These are phyloP conservation scores for Candida dubliniensis DNA, from an alignment of 1,139 yeast species.

Conservation along the genomic window DNA sequence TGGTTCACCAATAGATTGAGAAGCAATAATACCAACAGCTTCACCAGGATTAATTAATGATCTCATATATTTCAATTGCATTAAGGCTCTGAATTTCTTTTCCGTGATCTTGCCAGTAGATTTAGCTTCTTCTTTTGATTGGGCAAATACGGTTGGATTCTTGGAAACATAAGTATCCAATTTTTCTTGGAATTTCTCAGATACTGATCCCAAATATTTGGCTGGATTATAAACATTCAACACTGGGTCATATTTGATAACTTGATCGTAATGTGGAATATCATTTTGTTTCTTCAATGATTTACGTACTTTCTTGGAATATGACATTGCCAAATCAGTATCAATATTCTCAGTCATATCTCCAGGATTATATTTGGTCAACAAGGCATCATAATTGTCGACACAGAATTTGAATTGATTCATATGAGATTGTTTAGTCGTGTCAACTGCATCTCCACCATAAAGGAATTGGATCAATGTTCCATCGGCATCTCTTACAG, in stretches of 20 bases:
- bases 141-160: constrained; percentile 55
- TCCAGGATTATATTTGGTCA: constrained; percentile 85
- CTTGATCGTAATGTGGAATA: constrained; percentile 63
- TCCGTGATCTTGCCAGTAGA: constrained; percentile 59
- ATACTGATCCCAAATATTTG: constrained; percentile 87
- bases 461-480: constrained; percentile 90
- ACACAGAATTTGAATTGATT: constrained; percentile 90
- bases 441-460: constrained; percentile 97
- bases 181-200: constrained; percentile 82
- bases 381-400: constrained; percentile 84
- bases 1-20: constrained; percentile 99
- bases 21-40: constrained; percentile 96
- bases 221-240: constrained; percentile 84
- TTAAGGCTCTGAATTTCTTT: constrained; percentile 90
- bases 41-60: constrained; percentile 95
- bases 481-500: constrained; percentile 96
- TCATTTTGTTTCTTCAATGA: constrained; percentile 63
- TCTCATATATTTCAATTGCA: constrained; percentile 98
- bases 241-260: constrained; percentile 81
- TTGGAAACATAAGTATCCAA: constrained; percentile 66
- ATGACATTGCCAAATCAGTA: constrained; percentile 75
- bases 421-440: constrained; percentile 92
- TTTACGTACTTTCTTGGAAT: constrained; percentile 82
- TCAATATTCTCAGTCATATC: constrained; percentile 72
- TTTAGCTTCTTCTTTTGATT: constrained; percentile 46